Base-by-base conservation (phyloP, 1,139 yeast genomes). In the Pichia sp. region DNA sequence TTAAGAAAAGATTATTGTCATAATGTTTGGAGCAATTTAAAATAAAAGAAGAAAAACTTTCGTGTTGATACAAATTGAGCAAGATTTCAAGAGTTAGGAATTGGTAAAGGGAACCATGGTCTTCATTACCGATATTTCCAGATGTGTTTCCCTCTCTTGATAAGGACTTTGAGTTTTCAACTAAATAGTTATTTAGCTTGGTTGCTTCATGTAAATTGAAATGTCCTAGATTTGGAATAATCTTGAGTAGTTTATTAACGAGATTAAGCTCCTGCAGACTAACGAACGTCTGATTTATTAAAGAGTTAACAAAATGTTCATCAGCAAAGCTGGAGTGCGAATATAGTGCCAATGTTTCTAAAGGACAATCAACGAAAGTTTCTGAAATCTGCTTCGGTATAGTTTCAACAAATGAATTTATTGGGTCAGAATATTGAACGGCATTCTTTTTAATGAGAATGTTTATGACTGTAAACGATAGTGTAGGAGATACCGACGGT, bases 281-380 rank as follows among this genome's bases (percentile, higher is more conserved):
- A 6, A 69, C 55, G 56, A 67, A 73, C n/a, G 69, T 61, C 52
- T 73, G 75, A 53, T 72, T 70, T 3, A 74, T 60, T 1, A 69
- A 51, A 26, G 68, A 13, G 26, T 54, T 53, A 16, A 60, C 41
- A 3, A 45, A 19, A 5, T 42, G 31, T 1, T 44, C 23, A 31
- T 23, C 29, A 3, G 52, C 49, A 48, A 64, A 53, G 36, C 51
- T n/a, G 19, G 61, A 51, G 46, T 57, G 30, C 23, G 59, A 38
- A 58, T 59, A 54, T 51, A 54, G 54, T 1, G 64, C 57, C 30
- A 75, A 53, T 4, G 74, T 57, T 2, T 59, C 53, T 4, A 74
- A 65, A 5, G 63, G 63, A n/a, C 52, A 48, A 5, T 68, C 70
- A 48, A 66, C 60, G 26, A 65, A 63, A 0, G 59, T 50, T 10